Base-by-base conservation (phyloP, 2,329 filamentous ascomycete genomes). In the Aspergillus amoenus region DNA sequence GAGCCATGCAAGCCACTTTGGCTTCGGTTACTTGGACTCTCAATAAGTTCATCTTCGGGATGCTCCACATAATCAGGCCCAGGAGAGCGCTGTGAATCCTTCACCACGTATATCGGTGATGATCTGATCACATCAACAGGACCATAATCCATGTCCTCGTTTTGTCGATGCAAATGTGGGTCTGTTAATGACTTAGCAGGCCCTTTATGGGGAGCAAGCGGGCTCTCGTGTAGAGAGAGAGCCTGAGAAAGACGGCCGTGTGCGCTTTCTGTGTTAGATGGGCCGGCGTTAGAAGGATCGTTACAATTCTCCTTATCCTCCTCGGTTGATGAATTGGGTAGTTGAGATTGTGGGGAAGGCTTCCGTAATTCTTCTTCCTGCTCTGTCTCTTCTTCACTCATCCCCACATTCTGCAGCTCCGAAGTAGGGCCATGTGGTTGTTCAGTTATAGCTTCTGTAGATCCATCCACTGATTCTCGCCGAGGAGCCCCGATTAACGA, bases 241-340 rank as follows among this genome's bases (percentile, higher is more conserved):
- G 61, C 69, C 47, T 74, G 72, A 3, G 75, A 77, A 44, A 76
- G 67, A 4, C 73, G 70, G 53, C 70, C 68, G 55, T 77, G 74
- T 8, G 74, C 70, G 58, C 61, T 68, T 52, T 67, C 63, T 3
- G 72, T 66, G 9, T 70, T 69, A 55, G 66, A 64, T 4, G 70
- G 64, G 22, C 66, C 59, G 27, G 69, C 64, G 39, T 66, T 55
- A 22, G 65, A 62, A 18, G 62, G 63, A 42, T 66, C 68, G 27
- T 73, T 65, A 53, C 73, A 70, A 49, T 80, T 80, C 61, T 80
- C 78, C 61, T 81, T 80, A 58, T 80, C 73, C 56, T 80, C 78
- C 40, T 79, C 77, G 9, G 66, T 68, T 11, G 73, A 66, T 13
- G 66, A 63, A 43, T 68, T 62, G 21, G 58, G 49, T 5, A 69